phyloP scores from a whole-genome alignment of 257 asterid species.

The Agastache rugosa region DNA sequence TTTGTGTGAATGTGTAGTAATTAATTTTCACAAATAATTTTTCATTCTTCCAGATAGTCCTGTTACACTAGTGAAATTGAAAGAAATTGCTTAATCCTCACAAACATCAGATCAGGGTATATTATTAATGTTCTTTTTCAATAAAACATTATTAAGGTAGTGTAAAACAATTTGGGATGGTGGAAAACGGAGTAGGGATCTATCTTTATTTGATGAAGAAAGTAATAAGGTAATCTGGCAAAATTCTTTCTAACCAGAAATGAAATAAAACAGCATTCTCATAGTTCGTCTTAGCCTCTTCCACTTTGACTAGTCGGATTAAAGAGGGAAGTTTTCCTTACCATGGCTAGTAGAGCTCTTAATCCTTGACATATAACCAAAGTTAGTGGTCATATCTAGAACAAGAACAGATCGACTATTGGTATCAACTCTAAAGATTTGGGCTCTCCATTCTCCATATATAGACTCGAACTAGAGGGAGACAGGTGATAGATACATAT shows the following conservation, averaged over 20 bases:
- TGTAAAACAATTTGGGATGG: background rate
- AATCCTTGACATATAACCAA: background rate
- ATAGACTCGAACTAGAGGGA: background rate
- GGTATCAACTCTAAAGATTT: background rate
- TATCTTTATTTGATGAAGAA: background rate
- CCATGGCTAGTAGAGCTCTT: constrained; percentile 1
- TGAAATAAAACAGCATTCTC: background rate
- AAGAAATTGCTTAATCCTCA: background rate
- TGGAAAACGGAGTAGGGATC: background rate
- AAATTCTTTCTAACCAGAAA: background rate
- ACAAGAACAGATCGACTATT: background rate
- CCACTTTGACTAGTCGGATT: background rate
- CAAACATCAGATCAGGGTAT: background rate
- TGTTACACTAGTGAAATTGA: too few species aligned
- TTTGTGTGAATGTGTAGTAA: too few species aligned
- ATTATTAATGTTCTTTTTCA: background rate
- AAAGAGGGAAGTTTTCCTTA: too few species aligned
- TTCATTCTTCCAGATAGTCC: too few species aligned
- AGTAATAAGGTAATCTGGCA: background rate
- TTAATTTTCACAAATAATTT: too few species aligned
- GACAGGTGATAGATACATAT: background rate
- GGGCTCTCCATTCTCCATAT: background rate
- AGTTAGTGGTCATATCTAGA: background rate
- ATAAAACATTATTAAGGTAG: background rate
- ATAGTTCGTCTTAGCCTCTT: background rate